Percentiles rank a stretch among this genome's conserved stretches.
Conservation (phyloP, 2,329 filamentous ascomycete genomes). For the Neonectria neomacrospora region DNA sequence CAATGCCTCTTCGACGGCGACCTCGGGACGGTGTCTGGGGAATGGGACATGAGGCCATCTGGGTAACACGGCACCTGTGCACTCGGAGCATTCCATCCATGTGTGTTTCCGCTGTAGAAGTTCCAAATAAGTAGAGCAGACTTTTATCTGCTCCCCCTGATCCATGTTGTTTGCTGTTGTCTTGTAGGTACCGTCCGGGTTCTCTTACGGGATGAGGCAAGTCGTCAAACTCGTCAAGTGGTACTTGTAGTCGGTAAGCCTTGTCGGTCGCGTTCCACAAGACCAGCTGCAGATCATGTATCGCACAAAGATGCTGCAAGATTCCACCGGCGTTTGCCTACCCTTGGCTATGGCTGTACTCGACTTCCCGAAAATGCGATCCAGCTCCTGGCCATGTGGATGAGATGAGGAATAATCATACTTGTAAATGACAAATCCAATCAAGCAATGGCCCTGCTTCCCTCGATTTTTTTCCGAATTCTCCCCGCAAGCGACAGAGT, state of each 20-base stretch:
- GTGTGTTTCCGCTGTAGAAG: not conserved
- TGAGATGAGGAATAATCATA: not conserved
- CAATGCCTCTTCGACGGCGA: not conserved
- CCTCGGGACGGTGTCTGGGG: not conserved
- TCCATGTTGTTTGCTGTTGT: not conserved
- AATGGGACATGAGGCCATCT: not conserved
- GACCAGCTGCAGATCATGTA: constrained; percentile 1
- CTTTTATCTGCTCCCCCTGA: not conserved
- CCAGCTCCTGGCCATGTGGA: not conserved
- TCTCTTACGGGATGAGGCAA: constrained; percentile 4
- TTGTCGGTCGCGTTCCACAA: constrained; percentile 3
- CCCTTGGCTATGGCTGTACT: constrained; percentile 1
- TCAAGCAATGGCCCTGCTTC: not conserved
- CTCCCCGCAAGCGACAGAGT: too few species aligned
- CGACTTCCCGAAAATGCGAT: not conserved
- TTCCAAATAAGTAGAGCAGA: not conserved
- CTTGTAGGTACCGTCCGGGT: not conserved
- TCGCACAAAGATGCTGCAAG: constrained; percentile 30
- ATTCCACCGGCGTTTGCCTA: constrained; percentile 18
- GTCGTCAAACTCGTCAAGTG: constrained; percentile 3
- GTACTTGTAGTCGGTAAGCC: not conserved
- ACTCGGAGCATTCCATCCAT: not conserved
- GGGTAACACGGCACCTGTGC: not conserved
- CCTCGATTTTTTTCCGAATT: too few species aligned
- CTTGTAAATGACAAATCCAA: not conserved